Evolutionary conservation across 139 green algal genomes (phyloP).

Genomic region (Coelastrella sp.): DNA sequence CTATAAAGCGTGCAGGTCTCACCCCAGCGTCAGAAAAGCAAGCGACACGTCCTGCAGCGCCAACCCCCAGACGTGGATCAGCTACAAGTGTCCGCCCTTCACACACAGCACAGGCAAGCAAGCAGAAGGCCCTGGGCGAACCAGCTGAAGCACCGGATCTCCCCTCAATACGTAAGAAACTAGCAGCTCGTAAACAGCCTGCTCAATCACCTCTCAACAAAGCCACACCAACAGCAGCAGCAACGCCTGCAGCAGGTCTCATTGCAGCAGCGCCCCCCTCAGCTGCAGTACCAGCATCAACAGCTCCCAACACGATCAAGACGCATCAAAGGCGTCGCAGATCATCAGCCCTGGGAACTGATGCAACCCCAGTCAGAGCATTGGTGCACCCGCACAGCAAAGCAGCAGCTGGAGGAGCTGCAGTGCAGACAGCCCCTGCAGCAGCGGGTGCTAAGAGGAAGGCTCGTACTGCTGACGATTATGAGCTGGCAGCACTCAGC

Average conservation of each 20-base stretch:
- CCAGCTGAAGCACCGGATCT: not conserved
- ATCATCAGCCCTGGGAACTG: not conserved
- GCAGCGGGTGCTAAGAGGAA: conserved; percentile 5
- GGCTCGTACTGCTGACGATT: not conserved
- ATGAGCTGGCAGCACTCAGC: not conserved
- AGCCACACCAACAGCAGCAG: not conserved
- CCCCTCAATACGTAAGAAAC: not conserved
- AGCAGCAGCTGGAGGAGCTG: not conserved
- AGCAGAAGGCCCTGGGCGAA: not conserved
- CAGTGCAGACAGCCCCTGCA: not conserved
- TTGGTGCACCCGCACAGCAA: not conserved
- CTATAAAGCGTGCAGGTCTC: not conserved
- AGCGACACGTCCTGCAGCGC: not conserved
- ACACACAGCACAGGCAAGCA: not conserved
- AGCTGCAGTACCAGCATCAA: conserved; percentile 13
- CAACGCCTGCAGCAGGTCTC: not conserved
- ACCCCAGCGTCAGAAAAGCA: not conserved
- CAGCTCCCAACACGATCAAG: not conserved
- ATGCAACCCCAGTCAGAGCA: not conserved
- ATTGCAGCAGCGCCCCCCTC: not conserved
- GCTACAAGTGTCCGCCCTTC: not conserved
- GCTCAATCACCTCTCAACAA: not conserved
- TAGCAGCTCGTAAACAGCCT: not conserved
- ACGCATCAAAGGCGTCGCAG: not conserved
- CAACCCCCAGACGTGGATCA: not conserved